Evolutionary conservation across 2,329 filamentous ascomycete species (phyloP).

Genomic region (Fusarium oligoseptatum): DNA sequence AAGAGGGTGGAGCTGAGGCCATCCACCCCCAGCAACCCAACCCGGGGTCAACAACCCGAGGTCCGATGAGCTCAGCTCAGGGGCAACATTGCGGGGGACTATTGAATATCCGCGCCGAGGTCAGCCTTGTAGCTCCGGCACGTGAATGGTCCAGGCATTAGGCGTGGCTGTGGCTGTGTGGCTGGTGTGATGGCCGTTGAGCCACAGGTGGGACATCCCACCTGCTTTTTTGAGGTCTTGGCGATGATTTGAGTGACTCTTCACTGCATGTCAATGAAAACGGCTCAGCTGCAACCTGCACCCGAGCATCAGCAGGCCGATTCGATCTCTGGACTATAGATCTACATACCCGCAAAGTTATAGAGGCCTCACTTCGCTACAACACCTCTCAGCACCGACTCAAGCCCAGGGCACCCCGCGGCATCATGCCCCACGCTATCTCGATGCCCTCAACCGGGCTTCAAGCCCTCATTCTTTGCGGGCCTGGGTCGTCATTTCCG

Average conservation of each 20-base stretch:
- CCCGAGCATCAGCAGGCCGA: constrained; percentile 9
- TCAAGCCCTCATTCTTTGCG: constrained; percentile 86
- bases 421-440: constrained; percentile 79
- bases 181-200: constrained; percentile 11
- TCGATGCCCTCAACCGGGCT: constrained; percentile 81
- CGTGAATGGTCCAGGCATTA: constrained; percentile 33
- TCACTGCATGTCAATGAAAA: constrained; percentile 40
- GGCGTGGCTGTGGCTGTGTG: constrained; percentile 11
- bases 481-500: constrained; percentile 83
- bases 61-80: constrained; percentile 47
- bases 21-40: constrained; percentile 47
- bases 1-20: constrained; percentile 47
- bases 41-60: constrained; percentile 41
- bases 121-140: constrained; percentile 19
- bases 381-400: constrained; percentile 4
- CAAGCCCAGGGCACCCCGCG: constrained; percentile 23
- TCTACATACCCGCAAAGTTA: not conserved
- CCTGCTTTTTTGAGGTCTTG: constrained; percentile 46
- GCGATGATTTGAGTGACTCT: constrained; percentile 47
- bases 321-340: not conserved
- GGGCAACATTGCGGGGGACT: constrained; percentile 41
- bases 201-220: constrained; percentile 46
- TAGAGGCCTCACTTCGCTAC: not conserved
- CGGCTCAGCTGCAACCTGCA: constrained; percentile 28
- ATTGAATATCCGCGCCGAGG: constrained; percentile 49